phyloP scores from a whole-genome alignment of 2,329 filamentous ascomycete species.

The Zymoseptoria passerinii region DNA sequence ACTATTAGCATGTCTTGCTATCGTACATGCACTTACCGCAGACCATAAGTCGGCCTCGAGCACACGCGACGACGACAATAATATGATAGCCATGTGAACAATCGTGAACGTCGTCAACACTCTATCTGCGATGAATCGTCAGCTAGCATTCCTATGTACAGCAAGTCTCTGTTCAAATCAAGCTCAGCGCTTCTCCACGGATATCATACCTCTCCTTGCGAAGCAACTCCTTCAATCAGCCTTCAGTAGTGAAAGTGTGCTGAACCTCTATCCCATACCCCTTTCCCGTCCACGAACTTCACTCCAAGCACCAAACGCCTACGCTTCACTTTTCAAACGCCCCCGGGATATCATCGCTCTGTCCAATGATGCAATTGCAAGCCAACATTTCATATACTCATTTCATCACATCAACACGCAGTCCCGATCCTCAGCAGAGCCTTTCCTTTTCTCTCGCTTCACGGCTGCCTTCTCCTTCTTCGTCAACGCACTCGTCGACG shows the following conservation, averaged over 20 bases:
- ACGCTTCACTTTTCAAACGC: conserved; percentile 2
- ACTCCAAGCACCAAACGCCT: conserved; percentile 2
- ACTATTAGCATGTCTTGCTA: not conserved
- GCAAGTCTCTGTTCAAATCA: not conserved
- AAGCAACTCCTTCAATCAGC: not conserved
- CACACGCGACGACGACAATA: not conserved
- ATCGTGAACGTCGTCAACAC: not conserved
- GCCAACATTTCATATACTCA: not conserved
- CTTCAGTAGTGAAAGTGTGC: not conserved
- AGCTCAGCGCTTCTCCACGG: not conserved
- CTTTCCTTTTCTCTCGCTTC: conserved; percentile 20
- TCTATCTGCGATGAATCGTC: not conserved
- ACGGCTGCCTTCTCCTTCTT: conserved; percentile 26
- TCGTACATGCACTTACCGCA: not conserved
- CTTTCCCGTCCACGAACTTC: too few species aligned
- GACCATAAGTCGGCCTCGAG: not conserved
- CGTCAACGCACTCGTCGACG: conserved; percentile 7
- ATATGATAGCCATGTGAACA: not conserved
- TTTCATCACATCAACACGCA: conserved; percentile 37
- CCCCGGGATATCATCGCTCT: too few species aligned
- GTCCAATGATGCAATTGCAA: not conserved
- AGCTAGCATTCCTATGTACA: conserved; percentile 1
- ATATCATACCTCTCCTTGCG: not conserved
- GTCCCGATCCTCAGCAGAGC: conserved; percentile 34
- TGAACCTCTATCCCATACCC: not conserved